Evolutionary conservation across 2,329 filamentous ascomycete species (phyloP).

Genomic region (Colletotrichum sp.): DNA sequence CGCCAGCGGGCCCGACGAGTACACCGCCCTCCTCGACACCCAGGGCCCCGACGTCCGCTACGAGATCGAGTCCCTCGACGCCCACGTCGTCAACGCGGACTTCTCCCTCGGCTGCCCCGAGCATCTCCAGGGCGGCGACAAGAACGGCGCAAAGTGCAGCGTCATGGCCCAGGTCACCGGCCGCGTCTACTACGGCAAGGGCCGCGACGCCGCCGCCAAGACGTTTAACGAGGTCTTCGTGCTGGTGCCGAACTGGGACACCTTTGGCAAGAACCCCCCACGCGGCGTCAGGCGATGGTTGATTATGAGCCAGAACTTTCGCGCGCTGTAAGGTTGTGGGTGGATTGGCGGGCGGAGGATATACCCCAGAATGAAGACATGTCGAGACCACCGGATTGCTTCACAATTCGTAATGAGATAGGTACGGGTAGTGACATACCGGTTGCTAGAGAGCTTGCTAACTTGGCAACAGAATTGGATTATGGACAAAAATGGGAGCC

Average conservation of each 20-base stretch:
- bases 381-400: neutral
- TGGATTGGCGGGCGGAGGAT: neutral
- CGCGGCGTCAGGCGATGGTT: constrained; percentile 65
- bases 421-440: neutral
- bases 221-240: constrained; percentile 84
- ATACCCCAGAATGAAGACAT: neutral
- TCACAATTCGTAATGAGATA: neutral
- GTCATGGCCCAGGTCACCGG: constrained; percentile 78
- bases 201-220: constrained; percentile 65
- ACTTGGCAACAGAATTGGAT: neutral
- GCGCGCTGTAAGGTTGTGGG: constrained; percentile 48
- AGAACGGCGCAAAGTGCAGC: constrained; percentile 65
- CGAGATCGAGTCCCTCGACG: constrained; percentile 78
- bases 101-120: constrained; percentile 64
- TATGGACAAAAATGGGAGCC: neutral
- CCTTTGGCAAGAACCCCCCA: constrained; percentile 55
- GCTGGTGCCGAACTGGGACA: constrained; percentile 77
- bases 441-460: neutral
- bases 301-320: constrained; percentile 76
- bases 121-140: constrained; percentile 41
- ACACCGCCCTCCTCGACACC: constrained; percentile 71
- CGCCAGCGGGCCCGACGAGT: constrained; percentile 61
- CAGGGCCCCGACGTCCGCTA: constrained; percentile 66
- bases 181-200: constrained; percentile 70
- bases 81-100: constrained; percentile 76